Percentiles rank a stretch among this genome's conserved stretches.
Evolutionary conservation across 176 grass and related monocot species (phyloP).

Genomic region (Eragrostis nindensis): DNA sequence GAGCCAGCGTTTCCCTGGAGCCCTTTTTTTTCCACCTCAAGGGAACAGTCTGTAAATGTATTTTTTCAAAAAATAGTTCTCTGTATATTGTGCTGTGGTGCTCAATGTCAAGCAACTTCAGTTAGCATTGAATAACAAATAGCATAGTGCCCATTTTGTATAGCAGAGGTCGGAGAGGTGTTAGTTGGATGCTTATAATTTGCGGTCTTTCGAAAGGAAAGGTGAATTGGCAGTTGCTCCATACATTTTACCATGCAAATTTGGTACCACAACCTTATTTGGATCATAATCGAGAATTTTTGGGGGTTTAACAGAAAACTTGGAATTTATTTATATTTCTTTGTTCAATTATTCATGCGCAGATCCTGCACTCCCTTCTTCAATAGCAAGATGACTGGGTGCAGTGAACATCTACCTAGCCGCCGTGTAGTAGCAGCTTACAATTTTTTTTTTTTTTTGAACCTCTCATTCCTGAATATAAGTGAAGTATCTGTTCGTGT

Average conservation of each 20-base stretch:
- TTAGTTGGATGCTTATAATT: conserved; percentile 4
- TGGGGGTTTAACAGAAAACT: not conserved
- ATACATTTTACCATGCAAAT: not conserved
- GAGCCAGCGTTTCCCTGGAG: conserved; percentile 18
- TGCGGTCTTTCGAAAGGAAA: too few species aligned
- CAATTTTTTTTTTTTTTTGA: too few species aligned
- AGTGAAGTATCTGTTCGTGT: too few species aligned
- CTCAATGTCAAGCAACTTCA: conserved; percentile 3
- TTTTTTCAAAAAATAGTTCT: not conserved
- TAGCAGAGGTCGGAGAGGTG: not conserved
- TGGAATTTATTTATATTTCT: not conserved
- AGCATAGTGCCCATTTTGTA: conserved; percentile 21
- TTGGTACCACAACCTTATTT: not conserved
- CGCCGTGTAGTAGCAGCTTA: not conserved
- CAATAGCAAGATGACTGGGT: not conserved
- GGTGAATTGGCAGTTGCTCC: not conserved
- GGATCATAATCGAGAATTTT: not conserved
- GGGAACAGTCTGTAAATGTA: conserved; percentile 23
- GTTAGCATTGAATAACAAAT: conserved; percentile 19
- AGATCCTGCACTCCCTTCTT: not conserved
- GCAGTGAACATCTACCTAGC: not conserved
- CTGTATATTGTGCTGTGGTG: not conserved
- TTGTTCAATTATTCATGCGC: not conserved
- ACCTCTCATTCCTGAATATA: too few species aligned
- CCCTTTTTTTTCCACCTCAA: conserved; percentile 13